Evolutionary conservation across 805 yeast genomes (phyloP), one percentile per base, ranked within the genome.

Genomic region (Grigorovia transvaalensis): DNA sequence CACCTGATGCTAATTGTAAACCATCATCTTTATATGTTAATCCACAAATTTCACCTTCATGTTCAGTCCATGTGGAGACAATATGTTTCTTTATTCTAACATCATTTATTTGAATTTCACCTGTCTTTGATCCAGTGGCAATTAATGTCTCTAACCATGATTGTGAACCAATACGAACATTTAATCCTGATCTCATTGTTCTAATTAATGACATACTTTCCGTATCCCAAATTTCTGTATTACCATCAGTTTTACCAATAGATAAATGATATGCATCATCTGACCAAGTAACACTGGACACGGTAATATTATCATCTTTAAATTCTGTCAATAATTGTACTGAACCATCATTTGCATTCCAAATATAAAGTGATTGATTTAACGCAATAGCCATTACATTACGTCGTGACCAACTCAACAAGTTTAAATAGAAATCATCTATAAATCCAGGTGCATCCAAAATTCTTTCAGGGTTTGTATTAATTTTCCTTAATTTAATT

Each of bases 381-480:
- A 93, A 73, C 1, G 96, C 99, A 62, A 93, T 85, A 1, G 96
- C 97, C 35, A 93, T 73, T 45, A 83, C 73, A 66, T 91, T 88
- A 33, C 82, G 80, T 56, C 73, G 71, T 8, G 96, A 89, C 98
- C 99, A 93, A 54, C 89, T 81, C 50, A 93, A 67, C 44, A 91
- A 73, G 63, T 89, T 89, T 50, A 89, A 74, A 66, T 91, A 93
- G 67, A 89, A 93, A 70, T 93, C 99, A 67, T 93, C 96, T 20
- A 84, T 77, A 53, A 90, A 76, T 0, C 96, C 96, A 0, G 99
- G 99, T 0, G 98, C 99, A 70, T 93, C 99, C 44, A 93, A 74
- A 1, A 93, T 95, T 56, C 96, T 78, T 57, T 88, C 96, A 1
- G 99, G 98, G 38, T 88, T 86, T 0, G 88, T 80, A 27, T 95